These are phyloP conservation scores for Dothiorella sarmentorum DNA, from an alignment of 2,329 filamentous ascomycete species.

Conservation along the genomic window DNA sequence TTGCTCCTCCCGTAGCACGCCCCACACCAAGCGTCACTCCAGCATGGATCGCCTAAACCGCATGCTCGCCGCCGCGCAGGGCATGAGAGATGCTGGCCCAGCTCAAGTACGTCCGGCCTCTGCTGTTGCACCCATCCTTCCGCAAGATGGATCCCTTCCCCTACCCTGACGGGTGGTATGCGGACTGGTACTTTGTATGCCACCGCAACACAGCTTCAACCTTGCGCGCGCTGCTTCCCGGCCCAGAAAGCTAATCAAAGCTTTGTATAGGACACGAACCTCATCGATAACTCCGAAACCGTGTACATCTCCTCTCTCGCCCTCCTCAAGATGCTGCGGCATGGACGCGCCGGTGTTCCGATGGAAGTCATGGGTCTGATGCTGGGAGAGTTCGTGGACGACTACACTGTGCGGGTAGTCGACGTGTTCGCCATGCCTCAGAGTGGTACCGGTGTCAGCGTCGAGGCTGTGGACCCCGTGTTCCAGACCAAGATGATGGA, in stretches of 20 bases:
- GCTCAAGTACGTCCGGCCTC: constrained; percentile 53
- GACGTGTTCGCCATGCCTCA: constrained; percentile 99
- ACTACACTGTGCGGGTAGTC: constrained; percentile 96
- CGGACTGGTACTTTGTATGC: constrained; percentile 18
- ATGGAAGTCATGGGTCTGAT: constrained; percentile 99
- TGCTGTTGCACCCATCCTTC: constrained; percentile 17
- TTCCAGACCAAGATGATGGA: constrained; percentile 99
- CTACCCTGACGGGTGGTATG: constrained; percentile 15
- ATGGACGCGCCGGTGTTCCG: constrained; percentile 93
- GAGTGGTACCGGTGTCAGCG: constrained; percentile 94
- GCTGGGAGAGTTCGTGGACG: constrained; percentile 97
- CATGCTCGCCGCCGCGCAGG: constrained; percentile 73
- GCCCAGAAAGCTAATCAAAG: neutral
- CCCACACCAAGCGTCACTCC: constrained; percentile 11
- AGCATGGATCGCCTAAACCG: constrained; percentile 87
- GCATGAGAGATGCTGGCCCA: constrained; percentile 61
- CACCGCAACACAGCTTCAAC: neutral
- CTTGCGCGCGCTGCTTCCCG: neutral
- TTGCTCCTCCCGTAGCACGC: constrained; percentile 6
- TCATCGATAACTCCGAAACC: constrained; percentile 98
- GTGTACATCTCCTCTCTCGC: constrained; percentile 98
- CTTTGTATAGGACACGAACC: constrained; percentile 70
- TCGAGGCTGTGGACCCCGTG: constrained; percentile 96
- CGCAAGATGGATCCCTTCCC: constrained; percentile 18
- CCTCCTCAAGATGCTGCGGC: constrained; percentile 96